Percentiles rank a stretch among this genome's conserved stretches.
Conservation (phyloP, 306 rosid genomes). For the cucumber (Cucumis sativus) region Cucumber_9930_V3 NC_026659.2:10611001-10611500, state of each 20-base stretch:
- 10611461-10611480: slow-evolving; percentile 83
- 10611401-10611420: slow-evolving; percentile 48
- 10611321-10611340: slow-evolving; percentile 63
- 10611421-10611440: slow-evolving; percentile 63
- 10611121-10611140: not conserved
- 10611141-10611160: not conserved
- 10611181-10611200: not conserved
- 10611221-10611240: slow-evolving; percentile 48
- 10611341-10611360: slow-evolving; percentile 37
- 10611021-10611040: too few species aligned
- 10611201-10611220: slow-evolving; percentile 48
- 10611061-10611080: too few species aligned
- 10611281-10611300: slow-evolving; percentile 55
- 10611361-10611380: too few species aligned
- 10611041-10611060: too few species aligned
- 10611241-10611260: slow-evolving; percentile 73
- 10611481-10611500: slow-evolving; percentile 48
- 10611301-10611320: slow-evolving; percentile 30
- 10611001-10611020: too few species aligned
- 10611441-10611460: slow-evolving; percentile 68
- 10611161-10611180: not conserved
- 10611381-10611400: too few species aligned
- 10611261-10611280: slow-evolving; percentile 84
- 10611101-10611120: not conserved
- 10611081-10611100: too few species aligned